Percentiles rank a stretch among this genome's conserved stretches.
These are phyloP conservation scores for Clarireedia homoeocarpa DNA, from an alignment of 2,329 filamentous ascomycete species.

Conservation along the genomic window DNA sequence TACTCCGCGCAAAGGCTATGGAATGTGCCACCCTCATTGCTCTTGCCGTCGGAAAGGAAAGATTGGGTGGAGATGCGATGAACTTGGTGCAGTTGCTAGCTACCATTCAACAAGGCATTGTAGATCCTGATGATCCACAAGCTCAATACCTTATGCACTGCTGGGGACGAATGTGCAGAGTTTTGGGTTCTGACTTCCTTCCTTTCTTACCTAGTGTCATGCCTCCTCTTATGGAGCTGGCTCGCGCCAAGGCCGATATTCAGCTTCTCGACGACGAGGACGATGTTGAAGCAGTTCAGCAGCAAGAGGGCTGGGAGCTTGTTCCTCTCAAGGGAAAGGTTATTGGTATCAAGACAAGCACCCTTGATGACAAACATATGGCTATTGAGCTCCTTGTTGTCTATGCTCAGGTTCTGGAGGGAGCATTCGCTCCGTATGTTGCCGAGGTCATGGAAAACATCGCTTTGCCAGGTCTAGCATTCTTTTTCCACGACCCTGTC, in stretches of 20 bases:
- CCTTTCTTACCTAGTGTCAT: constrained; percentile 91
- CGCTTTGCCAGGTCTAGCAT: constrained; percentile 83
- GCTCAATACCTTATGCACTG: constrained; percentile 96
- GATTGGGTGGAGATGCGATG: constrained; percentile 80
- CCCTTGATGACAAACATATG: constrained; percentile 97
- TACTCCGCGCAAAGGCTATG: constrained; percentile 95
- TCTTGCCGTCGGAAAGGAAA: constrained; percentile 86
- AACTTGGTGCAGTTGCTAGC: constrained; percentile 81
- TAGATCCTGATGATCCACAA: constrained; percentile 89
- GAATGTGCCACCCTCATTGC: constrained; percentile 96
- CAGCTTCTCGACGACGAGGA: constrained; percentile 94
- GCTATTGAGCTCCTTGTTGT: constrained; percentile 98
- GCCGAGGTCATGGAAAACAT: constrained; percentile 94
- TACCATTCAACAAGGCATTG: constrained; percentile 77
- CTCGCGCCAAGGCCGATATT: constrained; percentile 92
- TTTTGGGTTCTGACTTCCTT: constrained; percentile 82
- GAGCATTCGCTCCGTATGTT: constrained; percentile 84
- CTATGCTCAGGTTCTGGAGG: constrained; percentile 93
- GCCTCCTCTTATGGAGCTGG: constrained; percentile 84
- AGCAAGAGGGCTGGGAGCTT: constrained; percentile 95
- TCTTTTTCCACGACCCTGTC: constrained; percentile 99
- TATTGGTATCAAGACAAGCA: constrained; percentile 95
- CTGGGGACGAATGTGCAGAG: constrained; percentile 98
- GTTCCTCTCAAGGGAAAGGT: constrained; percentile 96
- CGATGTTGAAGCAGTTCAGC: constrained; percentile 83